Evolutionary conservation across 441 rosid genomes (phyloP), one percentile per base, ranked within the genome.

Genomic region (Syzygium malaccense): DNA sequence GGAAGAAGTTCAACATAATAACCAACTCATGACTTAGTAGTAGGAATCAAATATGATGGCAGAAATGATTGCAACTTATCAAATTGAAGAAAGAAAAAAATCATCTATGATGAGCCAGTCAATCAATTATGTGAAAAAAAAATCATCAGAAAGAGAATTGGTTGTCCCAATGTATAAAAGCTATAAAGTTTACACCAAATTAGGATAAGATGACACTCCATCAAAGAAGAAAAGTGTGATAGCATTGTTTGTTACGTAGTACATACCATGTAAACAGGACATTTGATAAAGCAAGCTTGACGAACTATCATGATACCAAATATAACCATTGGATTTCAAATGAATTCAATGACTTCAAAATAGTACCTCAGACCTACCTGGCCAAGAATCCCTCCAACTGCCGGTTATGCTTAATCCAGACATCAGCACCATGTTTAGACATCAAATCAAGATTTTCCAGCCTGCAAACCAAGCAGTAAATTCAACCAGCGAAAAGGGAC

Each of bases 361-460:
- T 10, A 4, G 32, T 33, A 25, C 85, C 58, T 58, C 48, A 57
- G 14, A 88, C 89, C 49, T 85, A 96, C 99, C 99, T 96, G 88
- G 95, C 88, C 89, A 96, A 90, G 87, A 94, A 92, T 64, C 93
- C 95, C 91, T 95, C 99, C 87, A 96, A 88, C 41, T 90, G 94
- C 83, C 91, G 94, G 91, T 96, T 98, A 92, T 95, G 95, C 89
- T 93, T 97, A 88, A 90, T 91, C 98, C 99, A 98, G 66, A 95
- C 93, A 91, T 96, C 97, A n/a, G 99, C 96, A 85, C 96, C 97
- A 88, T 93, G 93, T 90, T 96, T 98, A 86, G 95, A 93, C 95
- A 98, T 93, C 92, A 98, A 64, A n/a, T 98, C 99, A 92, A 98
- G 91, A 89, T 98, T 98, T 91, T 98, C 99, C 92, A 98, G 91